Evolutionary conservation across 1,284 basidiomycete species (phyloP).

Genomic region (Sanghuangporus baumii): DNA sequence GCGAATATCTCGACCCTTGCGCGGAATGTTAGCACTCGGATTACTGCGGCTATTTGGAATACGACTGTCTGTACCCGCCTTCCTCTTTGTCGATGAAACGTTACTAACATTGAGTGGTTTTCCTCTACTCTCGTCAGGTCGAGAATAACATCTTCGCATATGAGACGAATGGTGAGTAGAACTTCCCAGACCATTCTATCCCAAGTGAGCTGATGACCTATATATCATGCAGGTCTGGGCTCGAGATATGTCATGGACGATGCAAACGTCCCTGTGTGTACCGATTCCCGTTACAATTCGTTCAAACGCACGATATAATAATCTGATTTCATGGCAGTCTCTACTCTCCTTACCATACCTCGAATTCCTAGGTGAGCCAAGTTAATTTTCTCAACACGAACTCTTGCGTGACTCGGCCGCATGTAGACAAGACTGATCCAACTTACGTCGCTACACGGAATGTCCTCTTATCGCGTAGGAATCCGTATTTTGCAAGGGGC

Average conservation of each 20-base stretch:
- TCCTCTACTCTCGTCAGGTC: conserved; percentile 32
- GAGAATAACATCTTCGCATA: conserved; percentile 68
- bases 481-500: conserved; percentile 67
- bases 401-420: background rate
- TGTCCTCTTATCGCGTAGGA: conserved; percentile 51
- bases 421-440: conserved; percentile 42
- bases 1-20: conserved; percentile 45
- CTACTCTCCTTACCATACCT: conserved; percentile 73
- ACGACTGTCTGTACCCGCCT: conserved; percentile 40
- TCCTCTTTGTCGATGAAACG: background rate
- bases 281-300: background rate
- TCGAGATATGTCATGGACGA: conserved; percentile 75
- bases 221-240: conserved; percentile 43
- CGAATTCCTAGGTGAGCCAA: conserved; percentile 48
- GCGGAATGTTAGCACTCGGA: conserved; percentile 51
- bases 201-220: conserved; percentile 2
- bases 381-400: background rate
- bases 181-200: conserved; percentile 1
- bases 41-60: conserved; percentile 58
- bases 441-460: conserved; percentile 59
- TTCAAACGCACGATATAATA: background rate
- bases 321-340: conserved; percentile 37
- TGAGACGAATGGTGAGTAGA: conserved; percentile 51
- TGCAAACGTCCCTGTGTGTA: conserved; percentile 70
- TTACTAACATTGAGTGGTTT: conserved; percentile 7